phyloP scores from a whole-genome alignment of 2,329 filamentous ascomycete genomes.

The Colletotrichum zoysiae region DNA sequence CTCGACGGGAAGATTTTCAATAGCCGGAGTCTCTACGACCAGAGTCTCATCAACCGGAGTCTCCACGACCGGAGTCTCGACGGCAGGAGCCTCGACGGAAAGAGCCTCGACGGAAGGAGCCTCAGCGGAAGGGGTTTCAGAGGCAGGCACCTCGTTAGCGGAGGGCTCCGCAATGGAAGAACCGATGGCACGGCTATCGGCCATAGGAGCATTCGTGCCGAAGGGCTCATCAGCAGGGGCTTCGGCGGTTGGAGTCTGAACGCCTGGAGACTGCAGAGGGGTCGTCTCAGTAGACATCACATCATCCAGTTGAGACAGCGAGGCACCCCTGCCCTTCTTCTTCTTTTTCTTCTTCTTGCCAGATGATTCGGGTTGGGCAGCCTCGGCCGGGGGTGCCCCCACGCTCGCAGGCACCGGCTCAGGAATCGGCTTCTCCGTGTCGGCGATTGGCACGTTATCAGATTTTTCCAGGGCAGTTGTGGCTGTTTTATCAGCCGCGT shows the following conservation, averaged over 20 bases:
- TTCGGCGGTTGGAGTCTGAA: conserved; percentile 10
- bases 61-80: conserved; percentile 12
- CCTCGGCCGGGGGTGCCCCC: conserved; percentile 23
- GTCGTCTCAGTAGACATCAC: conserved; percentile 16
- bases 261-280: conserved; percentile 8
- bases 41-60: neutral
- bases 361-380: conserved; percentile 29
- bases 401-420: conserved; percentile 10
- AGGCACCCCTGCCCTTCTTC: conserved; percentile 41
- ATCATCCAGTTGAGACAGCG: conserved; percentile 21
- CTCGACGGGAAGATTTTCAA: conserved; percentile 7
- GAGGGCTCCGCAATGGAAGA: neutral
- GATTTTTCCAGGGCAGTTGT: neutral
- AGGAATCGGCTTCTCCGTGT: neutral
- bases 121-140: neutral
- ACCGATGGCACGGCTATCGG: neutral
- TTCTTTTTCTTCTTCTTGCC: conserved; percentile 47
- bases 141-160: neutral
- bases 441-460: neutral
- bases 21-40: neutral
- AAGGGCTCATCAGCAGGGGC: conserved; percentile 2
- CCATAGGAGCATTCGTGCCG: neutral
- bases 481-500: neutral
- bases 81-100: neutral
- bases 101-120: neutral